phyloP scores from a whole-genome alignment of 768 basidiomycete genomes.

The Cystobasidium ongulense region DNA sequence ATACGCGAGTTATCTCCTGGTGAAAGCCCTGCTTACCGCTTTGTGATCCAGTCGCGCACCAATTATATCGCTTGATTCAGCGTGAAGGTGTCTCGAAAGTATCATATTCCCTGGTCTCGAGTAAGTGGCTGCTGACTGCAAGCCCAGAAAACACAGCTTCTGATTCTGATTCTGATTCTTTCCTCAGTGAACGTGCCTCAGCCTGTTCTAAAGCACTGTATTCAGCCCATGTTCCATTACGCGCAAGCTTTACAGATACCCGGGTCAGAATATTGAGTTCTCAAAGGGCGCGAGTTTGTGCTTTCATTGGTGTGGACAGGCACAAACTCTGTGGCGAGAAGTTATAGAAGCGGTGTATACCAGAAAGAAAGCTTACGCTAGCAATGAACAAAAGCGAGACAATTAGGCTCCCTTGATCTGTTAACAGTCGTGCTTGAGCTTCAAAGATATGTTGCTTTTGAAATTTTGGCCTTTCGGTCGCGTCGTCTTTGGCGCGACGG shows the following conservation, averaged over 20 bases:
- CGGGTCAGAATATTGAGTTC: conserved; percentile 44
- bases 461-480: background rate
- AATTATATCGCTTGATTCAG: conserved; percentile 86
- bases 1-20: background rate
- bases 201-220: conserved; percentile 69
- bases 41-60: conserved; percentile 57
- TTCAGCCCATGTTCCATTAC: conserved; percentile 84
- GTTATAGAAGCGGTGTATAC: background rate
- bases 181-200: conserved; percentile 57
- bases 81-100: conserved; percentile 92
- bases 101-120: conserved; percentile 80
- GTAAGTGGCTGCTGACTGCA: conserved; percentile 52
- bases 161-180: background rate
- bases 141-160: background rate
- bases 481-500: background rate
- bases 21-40: background rate
- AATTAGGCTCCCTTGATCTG: background rate
- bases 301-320: background rate
- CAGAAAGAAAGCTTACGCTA: background rate
- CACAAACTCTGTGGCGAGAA: background rate
- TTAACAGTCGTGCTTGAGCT: background rate
- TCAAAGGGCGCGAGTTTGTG: background rate
- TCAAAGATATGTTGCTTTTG: background rate
- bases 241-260: conserved; percentile 81
- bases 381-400: background rate